Evolutionary conservation across 2,329 filamentous ascomycete species (phyloP).

Genomic region (Monilinia vaccinii-corymbosi): DNA sequence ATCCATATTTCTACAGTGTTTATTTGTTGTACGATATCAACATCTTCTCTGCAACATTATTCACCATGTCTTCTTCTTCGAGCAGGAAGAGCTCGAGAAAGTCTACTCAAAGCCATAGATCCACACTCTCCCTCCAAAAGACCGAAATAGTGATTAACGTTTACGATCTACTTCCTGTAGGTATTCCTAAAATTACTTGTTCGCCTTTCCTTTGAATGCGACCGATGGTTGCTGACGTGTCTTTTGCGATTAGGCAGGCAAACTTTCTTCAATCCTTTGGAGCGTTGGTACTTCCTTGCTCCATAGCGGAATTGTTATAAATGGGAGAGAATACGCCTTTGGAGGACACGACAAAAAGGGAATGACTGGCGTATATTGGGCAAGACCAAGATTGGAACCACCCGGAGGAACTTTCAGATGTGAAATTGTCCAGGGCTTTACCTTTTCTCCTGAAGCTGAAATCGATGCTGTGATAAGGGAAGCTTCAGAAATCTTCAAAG

Average conservation of each 20-base stretch:
- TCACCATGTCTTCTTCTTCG: conserved; percentile 17
- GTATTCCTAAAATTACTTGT: conserved; percentile 9
- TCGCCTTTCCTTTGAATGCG: not conserved
- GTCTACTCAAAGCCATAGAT: conserved; percentile 41
- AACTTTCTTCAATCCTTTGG: conserved; percentile 70
- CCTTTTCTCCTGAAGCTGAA: conserved; percentile 57
- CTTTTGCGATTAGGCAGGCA: conserved; percentile 48
- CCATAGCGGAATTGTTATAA: conserved; percentile 76
- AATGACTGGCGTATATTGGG: conserved; percentile 77
- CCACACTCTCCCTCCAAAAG: conserved; percentile 59
- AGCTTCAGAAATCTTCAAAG: conserved; percentile 64
- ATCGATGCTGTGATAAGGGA: conserved; percentile 60
- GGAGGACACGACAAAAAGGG: conserved; percentile 66
- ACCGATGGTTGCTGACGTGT: not conserved
- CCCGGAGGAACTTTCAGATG: conserved; percentile 69
- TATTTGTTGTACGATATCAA: not conserved
- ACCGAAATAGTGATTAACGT: conserved; percentile 69
- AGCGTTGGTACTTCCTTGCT: conserved; percentile 66
- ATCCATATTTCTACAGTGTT: not conserved
- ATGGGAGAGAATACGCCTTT: conserved; percentile 73
- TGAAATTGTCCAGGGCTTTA: conserved; percentile 72
- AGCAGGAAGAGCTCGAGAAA: conserved; percentile 24
- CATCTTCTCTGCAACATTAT: not conserved
- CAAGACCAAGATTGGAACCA: conserved; percentile 59
- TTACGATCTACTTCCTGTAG: conserved; percentile 66